Evolutionary conservation across 2,329 filamentous ascomycete genomes (phyloP).

Genomic region (Nothophoma quercina): DNA sequence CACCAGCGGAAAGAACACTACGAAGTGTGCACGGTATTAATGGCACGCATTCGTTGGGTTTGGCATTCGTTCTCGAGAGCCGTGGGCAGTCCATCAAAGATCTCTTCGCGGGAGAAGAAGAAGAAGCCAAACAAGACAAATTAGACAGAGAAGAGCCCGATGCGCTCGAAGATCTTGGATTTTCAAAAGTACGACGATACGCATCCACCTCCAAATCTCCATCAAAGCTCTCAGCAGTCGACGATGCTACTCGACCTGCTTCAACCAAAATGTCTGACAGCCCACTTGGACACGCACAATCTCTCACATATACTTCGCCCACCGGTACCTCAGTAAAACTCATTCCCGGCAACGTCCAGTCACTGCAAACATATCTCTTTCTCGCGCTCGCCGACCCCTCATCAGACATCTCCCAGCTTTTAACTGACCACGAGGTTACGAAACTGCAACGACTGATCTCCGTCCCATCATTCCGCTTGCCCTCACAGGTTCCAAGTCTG

Average conservation of each 20-base stretch:
- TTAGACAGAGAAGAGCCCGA: background rate
- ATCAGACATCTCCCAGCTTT: too few species aligned
- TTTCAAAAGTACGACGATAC: conserved; percentile 1
- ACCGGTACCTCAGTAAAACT: too few species aligned
- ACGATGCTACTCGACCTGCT: too few species aligned
- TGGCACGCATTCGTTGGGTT: conserved; percentile 31
- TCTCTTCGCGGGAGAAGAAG: conserved; percentile 14
- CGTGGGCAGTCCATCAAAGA: conserved; percentile 14
- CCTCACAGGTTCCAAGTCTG: too few species aligned
- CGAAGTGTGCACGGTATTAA: conserved; percentile 10
- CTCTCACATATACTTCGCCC: too few species aligned
- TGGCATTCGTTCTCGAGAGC: conserved; percentile 30
- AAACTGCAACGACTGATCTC: too few species aligned
- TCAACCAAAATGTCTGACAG: background rate
- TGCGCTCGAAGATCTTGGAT: background rate
- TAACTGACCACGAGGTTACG: too few species aligned
- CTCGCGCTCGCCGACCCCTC: too few species aligned
- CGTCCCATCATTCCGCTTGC: too few species aligned
- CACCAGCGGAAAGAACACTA: background rate
- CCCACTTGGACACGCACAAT: background rate
- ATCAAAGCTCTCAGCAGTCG: background rate
- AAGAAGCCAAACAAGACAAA: background rate
- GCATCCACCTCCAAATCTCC: background rate
- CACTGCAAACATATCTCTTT: too few species aligned
- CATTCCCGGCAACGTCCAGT: too few species aligned